Evolutionary conservation across 495 filamentous ascomycete genomes (phyloP), one percentile per base, ranked within the genome.

Genomic region (Penicillium coffeae): DNA sequence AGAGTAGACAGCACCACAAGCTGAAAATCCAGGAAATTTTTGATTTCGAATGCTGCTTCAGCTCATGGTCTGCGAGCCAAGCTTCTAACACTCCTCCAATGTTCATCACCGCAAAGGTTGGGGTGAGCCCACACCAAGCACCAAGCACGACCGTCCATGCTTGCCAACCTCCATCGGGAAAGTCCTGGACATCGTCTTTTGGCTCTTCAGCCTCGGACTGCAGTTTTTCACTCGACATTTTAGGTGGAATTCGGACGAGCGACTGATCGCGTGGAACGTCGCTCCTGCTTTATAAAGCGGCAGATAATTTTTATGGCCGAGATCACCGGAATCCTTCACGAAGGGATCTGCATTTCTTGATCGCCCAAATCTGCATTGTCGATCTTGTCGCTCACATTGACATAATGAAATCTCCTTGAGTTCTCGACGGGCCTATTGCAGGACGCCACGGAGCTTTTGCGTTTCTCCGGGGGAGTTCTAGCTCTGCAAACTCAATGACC

Each of bases 121-220:
- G 77, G 58, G 85, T 85, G 42, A 87, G 58, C 35, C 73, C 75
- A 35, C 72, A 80, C 63, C 81, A 87, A 3, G 74, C 81, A 35
- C 86, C 85, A 1, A 79, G 50, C 0, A 89, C 84, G 0, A 75
- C 73, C 21, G 82, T 60, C 83, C 86, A 89, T 16, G 86, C 86
- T 50, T 76, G 62, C 6, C 70, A 22, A 1, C 86, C 86, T 37
- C 84, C 84, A 64, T 89, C 85, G 3, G 84, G 85, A 8, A 30
- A 42, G 9, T 42, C 40, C 8, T 30, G 21, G 1, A 30, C 8
- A 30, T 42, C 40, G 5, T 30, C 25, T 30, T 30, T 4, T 4
- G 25, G 25, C 25, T 5, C 5, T 30, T 30, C 25, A n/a, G n/a
- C n/a, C 10, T 30, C 25, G 25, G 25, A 10, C 25, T 30, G 4